Evolutionary conservation across 2,329 filamentous ascomycete genomes (phyloP), one percentile per base, ranked within the genome.

Genomic region (Rutstroemia sp.): DNA sequence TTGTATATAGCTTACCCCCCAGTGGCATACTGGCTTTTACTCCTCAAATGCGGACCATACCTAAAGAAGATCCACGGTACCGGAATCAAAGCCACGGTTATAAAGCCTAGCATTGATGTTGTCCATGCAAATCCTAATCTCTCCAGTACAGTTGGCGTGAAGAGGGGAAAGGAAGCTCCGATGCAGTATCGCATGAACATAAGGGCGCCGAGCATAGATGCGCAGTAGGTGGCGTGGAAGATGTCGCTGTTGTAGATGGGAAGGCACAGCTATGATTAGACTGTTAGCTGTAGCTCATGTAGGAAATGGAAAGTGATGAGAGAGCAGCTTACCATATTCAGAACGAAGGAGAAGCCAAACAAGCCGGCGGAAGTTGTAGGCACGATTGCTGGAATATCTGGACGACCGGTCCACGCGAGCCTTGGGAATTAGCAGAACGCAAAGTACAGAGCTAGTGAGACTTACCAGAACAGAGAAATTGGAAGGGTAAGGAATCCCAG

Each of bases 281-380:
- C 16, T 1, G 5, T 19, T 19, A 1, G 25, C 6, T 50, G 6
- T 48, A 38, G 5, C 16, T 50, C 2, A 19, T 10, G n/a, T 34
- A 12, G 30, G 5, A 34, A 9, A 34, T 34, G 2, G 1, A 9
- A 3, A 18, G 5, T 12, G 2, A 2, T 14, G 4, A 25, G 14
- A 1, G 14, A 21, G 21, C 6, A 9, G 54, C 55, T 73, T 61
- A 83, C 75, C 62, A 86, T 85, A 5, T 85, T 72, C 54, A 75
- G 79, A 2, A 85, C 67, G 61, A 81, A 81, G 2, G 81, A 82
- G 74, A 77, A 82, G 0, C 79, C 79, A 64, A 86, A 85, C 1
- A 66, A 61, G 2, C 67, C 58, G 5, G 64, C 64, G 12, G 66
- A 66, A 0, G 67, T 39, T 0, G 66, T 62, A 14, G 66, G 65